These are phyloP conservation scores for Fomitiporia mediterranea DNA, from an alignment of 1,284 basidiomycete species.

Conservation along the genomic window DNA sequence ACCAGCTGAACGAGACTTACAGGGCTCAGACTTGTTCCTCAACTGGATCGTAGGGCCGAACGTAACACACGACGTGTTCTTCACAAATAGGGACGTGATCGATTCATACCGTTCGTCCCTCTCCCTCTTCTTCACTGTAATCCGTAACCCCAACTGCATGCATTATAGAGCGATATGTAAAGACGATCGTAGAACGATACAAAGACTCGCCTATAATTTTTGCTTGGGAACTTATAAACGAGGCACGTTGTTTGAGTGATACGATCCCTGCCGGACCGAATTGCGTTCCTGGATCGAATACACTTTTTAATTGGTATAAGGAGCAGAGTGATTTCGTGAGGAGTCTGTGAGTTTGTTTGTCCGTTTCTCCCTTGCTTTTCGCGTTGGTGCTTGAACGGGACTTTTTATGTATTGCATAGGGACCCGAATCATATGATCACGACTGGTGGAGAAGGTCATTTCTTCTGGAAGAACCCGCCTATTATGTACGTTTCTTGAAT, in stretches of 20 bases:
- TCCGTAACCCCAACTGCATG: neutral
- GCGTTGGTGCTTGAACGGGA: neutral
- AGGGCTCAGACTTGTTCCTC: constrained; percentile 46
- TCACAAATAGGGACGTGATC: constrained; percentile 43
- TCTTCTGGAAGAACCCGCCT: constrained; percentile 42
- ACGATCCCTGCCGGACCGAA: constrained; percentile 37
- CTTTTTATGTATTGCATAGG: constrained; percentile 32
- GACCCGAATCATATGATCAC: constrained; percentile 54
- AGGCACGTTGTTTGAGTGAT: constrained; percentile 53
- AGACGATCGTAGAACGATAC: constrained; percentile 50
- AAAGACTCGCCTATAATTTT: constrained; percentile 49
- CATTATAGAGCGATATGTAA: constrained; percentile 45
- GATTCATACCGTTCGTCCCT: constrained; percentile 43
- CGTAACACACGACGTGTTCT: constrained; percentile 48
- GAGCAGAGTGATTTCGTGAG: constrained; percentile 47
- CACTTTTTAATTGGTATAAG: constrained; percentile 47
- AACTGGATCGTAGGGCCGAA: constrained; percentile 45
- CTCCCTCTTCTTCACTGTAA: neutral
- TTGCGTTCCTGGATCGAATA: constrained; percentile 44
- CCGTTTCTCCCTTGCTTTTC: neutral
- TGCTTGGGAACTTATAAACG: constrained; percentile 58
- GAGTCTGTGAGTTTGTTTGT: constrained; percentile 37
- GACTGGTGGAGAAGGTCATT: constrained; percentile 55
- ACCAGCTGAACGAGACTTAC: neutral
- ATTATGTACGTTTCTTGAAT: constrained; percentile 31